Evolutionary conservation across 2,329 filamentous ascomycete genomes (phyloP), one percentile per base, ranked within the genome.

Genomic region (Orbilia quercus): DNA sequence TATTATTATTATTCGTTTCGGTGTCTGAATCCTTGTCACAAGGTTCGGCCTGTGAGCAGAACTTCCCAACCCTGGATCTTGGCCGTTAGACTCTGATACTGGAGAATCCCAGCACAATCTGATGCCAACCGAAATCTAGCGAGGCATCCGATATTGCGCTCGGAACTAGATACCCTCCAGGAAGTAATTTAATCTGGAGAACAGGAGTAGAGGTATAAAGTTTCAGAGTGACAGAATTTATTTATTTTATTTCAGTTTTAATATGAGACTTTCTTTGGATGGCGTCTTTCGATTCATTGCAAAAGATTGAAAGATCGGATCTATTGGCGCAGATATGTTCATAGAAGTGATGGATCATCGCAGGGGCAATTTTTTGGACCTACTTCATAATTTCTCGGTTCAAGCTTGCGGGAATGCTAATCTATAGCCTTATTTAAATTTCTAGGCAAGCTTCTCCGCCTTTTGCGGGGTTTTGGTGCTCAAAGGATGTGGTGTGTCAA

Each of bases 391-490:
- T 14, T 20, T 25, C 53, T 67, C 62, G 51, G 62, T 42, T 69
- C 54, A 34, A 48, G 47, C 40, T 53, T 40, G 58, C 66, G 50
- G 65, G 65, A 67, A 25, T 67, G 64, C 64, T 36, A 63, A 64
- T 72, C 51, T 64, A 72, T 54, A 60, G 58, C 66, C 54, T 65
- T 73, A 73, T 65, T 31, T 73, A 73, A 66, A 66, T 54, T 60
- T 66, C 69, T 66, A 55, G 69, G 69, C 69, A 66, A 66, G 69
- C 69, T 73, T 73, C 69, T 73, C 69, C 69, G 69, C 69, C 60
- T 66, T 71, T 73, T 73, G 69, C 60, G 69, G 69, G 69, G 69
- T 73, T 72, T 60, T 60, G 67, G 60, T 72, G 44, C 44, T 57
- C 40, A 44, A 18, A 54, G 47, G 54, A 54, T 54, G 69, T 73